Base-by-base conservation (phyloP, 768 basidiomycete genomes). In the Hypsizygus marmoreus region DNA sequence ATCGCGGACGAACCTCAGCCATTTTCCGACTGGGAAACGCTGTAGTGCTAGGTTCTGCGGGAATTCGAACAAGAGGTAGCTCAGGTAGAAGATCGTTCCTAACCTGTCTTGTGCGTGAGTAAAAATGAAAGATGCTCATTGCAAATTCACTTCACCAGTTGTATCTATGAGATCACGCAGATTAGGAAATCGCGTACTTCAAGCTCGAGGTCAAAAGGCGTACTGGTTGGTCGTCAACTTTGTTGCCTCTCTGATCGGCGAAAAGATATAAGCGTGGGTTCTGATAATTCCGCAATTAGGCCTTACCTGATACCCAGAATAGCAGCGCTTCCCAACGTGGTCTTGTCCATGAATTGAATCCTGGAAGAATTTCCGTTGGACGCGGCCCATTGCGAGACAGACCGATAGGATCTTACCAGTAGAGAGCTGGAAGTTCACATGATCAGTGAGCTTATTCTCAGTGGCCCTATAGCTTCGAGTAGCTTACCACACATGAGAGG, bases 311-410 rank as follows among this genome's bases (percentile, higher is more conserved):
- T 88, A 1, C 87, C 87, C 33, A 89, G 72, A 50, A 88, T 86
- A 2, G 86, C 79, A 1, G 84, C 57, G 47, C 74, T 79, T 1
- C 84, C 85, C 3, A 88, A 67, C 0, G 86, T 88, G 0, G 80
- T 82, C 65, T 87, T 87, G 51, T 88, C 86, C 82, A 87, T 87
- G 49, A 82, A 87, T 58, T 88, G 85, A n/a, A 88, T 74, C 77
- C 86, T 82, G 47, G 52, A 45, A 9, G 32, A 6, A 29, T 24
- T 20, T 25, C 20, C 30, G 24, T 42, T 3, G 23, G 14, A 20
- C 12, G 28, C 7, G 22, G n/a, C 9, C 4, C n/a, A 6, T n/a
- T 13, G 10, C 22, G n/a, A 14, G 13, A 3, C 19, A 4, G 19
- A 10, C 7, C 12, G 24, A 11, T 35, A 16, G 23, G n/a, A 6